Base-by-base conservation (phyloP, 2,329 filamentous ascomycete species). In the Aspergillus fischeri region DNA sequence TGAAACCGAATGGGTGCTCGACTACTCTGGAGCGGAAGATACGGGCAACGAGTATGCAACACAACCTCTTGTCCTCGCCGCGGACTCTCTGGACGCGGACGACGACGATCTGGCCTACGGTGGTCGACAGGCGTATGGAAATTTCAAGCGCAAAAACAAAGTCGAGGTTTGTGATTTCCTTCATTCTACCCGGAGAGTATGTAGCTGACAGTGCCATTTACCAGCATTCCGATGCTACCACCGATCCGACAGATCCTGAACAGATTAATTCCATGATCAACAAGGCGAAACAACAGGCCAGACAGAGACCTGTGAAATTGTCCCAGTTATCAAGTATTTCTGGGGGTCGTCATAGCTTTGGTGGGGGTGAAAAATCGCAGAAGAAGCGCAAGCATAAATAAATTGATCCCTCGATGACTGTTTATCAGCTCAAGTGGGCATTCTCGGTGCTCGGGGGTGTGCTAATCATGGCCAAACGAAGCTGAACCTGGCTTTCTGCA, bases 1-100 rank as follows among this genome's bases (percentile, higher is more conserved):
- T 20, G 77, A 78, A 60, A 73, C 74, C 7, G 70, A 78, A 61
- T 78, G 77, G 77, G 72, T 77, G 24, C 57, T 77, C 52, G 66
- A 78, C 45, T 69, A 71, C 53, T 64, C 67, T 11, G 65, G 67
- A 3, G 60, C 60, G 4, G 64, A 52, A 4, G 55, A 58, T 49
- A 20, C 59, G 32, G 58, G 56, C 4, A 42, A 54, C 11, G 59
- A 60, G 27, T 56, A 61, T 53, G 53, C 63, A 3, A 57, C 65
- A 49, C 67, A 66, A 45, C 71, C 71, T 17, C 38, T 65, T 17
- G 65, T 73, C n/a, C 61, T 75, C 2, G 63, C 67, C 5, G 70
- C 71, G 6, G 68, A 67, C 38, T 75, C 72, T 6, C 52, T 74
- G 7, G 72, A 75, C 56, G 67, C 65, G 3, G 69, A 70, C 32